A percentile compares a stretch with the other conserved stretches of the same genome.
These are phyloP conservation scores for Diutina scorzettiae DNA, from an alignment of 1,139 yeast species.

Conservation along the genomic window DNA sequence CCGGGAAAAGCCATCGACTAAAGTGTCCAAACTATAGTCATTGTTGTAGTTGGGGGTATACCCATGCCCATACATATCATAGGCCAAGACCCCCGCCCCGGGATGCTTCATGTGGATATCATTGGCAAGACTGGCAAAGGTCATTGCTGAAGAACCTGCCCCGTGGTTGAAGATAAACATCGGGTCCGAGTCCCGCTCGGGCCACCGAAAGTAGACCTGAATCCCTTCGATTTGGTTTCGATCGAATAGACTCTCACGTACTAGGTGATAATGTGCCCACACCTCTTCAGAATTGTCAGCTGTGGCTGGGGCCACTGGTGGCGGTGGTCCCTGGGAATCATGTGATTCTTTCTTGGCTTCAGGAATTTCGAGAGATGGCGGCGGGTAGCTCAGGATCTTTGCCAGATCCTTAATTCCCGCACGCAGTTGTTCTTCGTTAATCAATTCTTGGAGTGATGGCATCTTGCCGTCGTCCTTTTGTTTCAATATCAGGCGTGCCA, in stretches of 20 bases:
- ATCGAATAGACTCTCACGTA: not conserved
- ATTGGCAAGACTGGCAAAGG: slow-evolving; percentile 42
- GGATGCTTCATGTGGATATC: slow-evolving; percentile 6
- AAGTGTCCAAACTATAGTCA: slow-evolving; percentile 37
- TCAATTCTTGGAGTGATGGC: slow-evolving; percentile 1
- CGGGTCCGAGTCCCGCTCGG: slow-evolving; percentile 24
- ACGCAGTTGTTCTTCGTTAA: not conserved
- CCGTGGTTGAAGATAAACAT: slow-evolving; percentile 81
- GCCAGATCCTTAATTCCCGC: not conserved
- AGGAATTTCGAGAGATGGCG: not conserved
- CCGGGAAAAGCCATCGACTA: slow-evolving; percentile 45
- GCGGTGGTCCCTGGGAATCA: not conserved
- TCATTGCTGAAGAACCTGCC: slow-evolving; percentile 80
- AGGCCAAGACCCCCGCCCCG: slow-evolving; percentile 49
- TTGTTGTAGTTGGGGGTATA: slow-evolving; percentile 20
- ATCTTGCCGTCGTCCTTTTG: not conserved
- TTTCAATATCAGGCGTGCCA: not conserved
- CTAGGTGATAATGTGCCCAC: not conserved
- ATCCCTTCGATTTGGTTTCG: not conserved
- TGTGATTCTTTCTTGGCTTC: not conserved
- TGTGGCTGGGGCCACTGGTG: not conserved
- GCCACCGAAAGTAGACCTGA: not conserved
- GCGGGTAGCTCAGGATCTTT: not conserved
- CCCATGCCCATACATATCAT: slow-evolving; percentile 85
- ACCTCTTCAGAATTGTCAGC: not conserved